Evolutionary conservation across 116 monocot species (phyloP), one percentile per base, ranked within the genome.

Genomic region (Zostera marina): DNA sequence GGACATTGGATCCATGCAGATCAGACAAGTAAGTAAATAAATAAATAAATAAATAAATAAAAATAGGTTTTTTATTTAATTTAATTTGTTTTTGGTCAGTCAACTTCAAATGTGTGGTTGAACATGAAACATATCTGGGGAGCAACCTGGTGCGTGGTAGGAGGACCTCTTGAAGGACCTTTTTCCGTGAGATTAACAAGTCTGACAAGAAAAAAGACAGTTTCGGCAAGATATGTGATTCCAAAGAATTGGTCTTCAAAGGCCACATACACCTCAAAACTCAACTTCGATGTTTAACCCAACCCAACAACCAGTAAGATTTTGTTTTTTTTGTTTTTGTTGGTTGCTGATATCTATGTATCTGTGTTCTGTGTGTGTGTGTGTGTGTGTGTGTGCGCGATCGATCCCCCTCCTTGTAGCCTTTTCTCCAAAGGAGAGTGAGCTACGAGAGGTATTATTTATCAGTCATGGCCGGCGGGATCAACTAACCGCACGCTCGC

Each of bases 121-220:
- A 82, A 87, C 68, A 92, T 92, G 92, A 75, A 87, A 59, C 92
- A 92, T 42, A 15, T 87, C 17, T 92, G 92, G 92, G 92, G 92
- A 42, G 92, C 87, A 48, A 92, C 56, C 24, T 92, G 92, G 92
- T 80, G 81, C 68, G 53, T 92, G 9, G 72, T 70, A 51, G 83
- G 74, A 11, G 92, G 92, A 14, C 83, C 92, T 15, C 46, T 87
- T 13, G 66, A 60, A 43, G 92, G 92, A 0, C 92, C 92, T 9
- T 92, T 92, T 80, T 92, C 92, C 1, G 78, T 92, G 43, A 75
- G 74, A 73, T 63, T 92, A 48, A 83, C 87, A 59, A 80, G 87
- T 40, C 53, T 87, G 64, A 58, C 92, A 14, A 62, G 78, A 6
- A 72, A 74, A 46, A 70, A 54, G 62, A 78, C 80, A 10, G 78